These are phyloP conservation scores for Termitomyces sp. DNA, from an alignment of 768 basidiomycete species.

Conservation along the genomic window DNA sequence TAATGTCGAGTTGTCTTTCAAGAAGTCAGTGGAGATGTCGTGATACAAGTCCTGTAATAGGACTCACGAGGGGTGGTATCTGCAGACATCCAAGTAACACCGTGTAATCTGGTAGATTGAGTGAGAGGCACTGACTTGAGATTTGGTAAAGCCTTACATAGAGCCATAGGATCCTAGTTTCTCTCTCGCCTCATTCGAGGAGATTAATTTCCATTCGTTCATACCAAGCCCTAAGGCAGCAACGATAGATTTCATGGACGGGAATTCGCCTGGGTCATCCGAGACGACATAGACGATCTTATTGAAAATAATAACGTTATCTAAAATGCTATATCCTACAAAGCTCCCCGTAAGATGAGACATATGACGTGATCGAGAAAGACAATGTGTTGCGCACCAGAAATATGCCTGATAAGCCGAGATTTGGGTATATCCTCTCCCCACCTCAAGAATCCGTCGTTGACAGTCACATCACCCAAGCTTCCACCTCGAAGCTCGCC, in stretches of 20 bases:
- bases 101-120: constrained; percentile 47
- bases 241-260: constrained; percentile 49
- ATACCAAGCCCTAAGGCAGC: constrained; percentile 34
- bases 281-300: constrained; percentile 74
- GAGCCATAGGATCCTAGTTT: constrained; percentile 52
- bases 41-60: neutral
- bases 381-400: constrained; percentile 42
- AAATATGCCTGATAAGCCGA: constrained; percentile 56
- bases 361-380: neutral
- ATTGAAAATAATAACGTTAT: constrained; percentile 75
- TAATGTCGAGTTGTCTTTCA: constrained; percentile 62
- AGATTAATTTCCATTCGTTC: constrained; percentile 60
- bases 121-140: neutral
- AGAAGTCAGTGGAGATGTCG: constrained; percentile 3
- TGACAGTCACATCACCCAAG: constrained; percentile 37
- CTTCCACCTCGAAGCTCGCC: constrained; percentile 23
- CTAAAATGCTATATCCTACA: constrained; percentile 79
- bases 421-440: constrained; percentile 52
- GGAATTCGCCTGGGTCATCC: constrained; percentile 61
- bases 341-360: neutral
- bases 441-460: constrained; percentile 59
- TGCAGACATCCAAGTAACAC: constrained; percentile 65
- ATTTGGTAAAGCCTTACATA: constrained; percentile 33
- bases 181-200: constrained; percentile 43
- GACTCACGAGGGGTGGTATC: constrained; percentile 48